Evolutionary conservation across 2,329 filamentous ascomycete genomes (phyloP), one percentile per base, ranked within the genome.

Genomic region (Aspergillus puulaauensis): DNA sequence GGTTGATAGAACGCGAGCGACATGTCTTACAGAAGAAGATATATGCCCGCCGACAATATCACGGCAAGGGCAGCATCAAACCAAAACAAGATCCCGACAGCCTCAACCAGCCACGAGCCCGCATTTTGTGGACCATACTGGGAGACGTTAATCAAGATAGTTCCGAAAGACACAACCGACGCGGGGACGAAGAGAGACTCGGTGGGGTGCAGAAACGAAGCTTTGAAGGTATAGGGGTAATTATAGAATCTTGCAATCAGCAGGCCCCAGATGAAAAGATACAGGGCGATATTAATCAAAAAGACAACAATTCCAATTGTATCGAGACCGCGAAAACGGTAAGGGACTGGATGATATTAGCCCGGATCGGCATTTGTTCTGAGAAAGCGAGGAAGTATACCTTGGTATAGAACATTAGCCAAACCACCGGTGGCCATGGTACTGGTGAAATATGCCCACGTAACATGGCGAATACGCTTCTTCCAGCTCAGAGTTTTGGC

Each of bases 351-450:
- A 31, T 3, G 3, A 8, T 24, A 31, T 31, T 31, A 31, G 27
- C 8, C 23, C 23, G 1, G 23, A 24, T 6, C 23, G 23, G 6
- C 19, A 19, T 19, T 19, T 19, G 19, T 19, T 24, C 1, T 24
- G 23, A 24, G 23, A 2, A 5, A 24, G 23, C 23, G 23, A 24
- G 4, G 23, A 31, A 31, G 27, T 11, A 31, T 31, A 31, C 27
- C 9, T n/a, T 58, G 56, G 45, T 87, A 83, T 43, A 91, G 79
- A 12, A 90, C 79, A 39, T 59, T 59, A 0, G 87, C 82, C 1
- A 91, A 73, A 0, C 87, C 87, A n/a, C 88, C 88, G 0, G 87
- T 90, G 39, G 85, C 87, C 88, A 90, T 90, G 3, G 86, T 85
- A 27, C 84, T 77, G 0, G 86, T 87, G 72, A 86, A 91, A 87